A percentile compares a stretch with the other conserved stretches of the same genome.
Evolutionary conservation across 202 grass and related monocot genomes (phyloP).

Genomic region (Brachypodium distachyon): DNA sequence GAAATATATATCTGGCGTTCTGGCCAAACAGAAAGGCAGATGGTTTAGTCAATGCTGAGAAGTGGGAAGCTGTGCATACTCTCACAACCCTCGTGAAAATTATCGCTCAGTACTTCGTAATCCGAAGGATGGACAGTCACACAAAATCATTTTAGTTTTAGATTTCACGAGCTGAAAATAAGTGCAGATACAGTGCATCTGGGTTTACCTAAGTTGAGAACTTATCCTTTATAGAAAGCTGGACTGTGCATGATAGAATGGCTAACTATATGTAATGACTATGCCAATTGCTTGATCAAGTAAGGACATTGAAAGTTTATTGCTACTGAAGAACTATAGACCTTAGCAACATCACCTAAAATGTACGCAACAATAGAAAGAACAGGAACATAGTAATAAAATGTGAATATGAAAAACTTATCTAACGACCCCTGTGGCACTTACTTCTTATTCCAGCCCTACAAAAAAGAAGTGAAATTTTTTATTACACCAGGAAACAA

Average conservation of each 20-base stretch:
- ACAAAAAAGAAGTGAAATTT: slow-evolving; percentile 28
- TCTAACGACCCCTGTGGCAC: slow-evolving; percentile 15
- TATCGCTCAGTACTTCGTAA: neutral
- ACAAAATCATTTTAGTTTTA: neutral
- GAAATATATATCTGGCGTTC: neutral
- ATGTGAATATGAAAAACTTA: slow-evolving; percentile 14
- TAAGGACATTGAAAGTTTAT: neutral
- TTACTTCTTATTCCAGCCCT: slow-evolving; percentile 99
- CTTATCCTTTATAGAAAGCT: neutral
- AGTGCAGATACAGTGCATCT: neutral
- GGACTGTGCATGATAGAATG: neutral
- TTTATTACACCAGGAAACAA: neutral
- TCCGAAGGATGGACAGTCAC: neutral
- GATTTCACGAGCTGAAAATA: slow-evolving; percentile 3
- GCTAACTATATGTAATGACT: neutral
- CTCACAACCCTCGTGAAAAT: neutral
- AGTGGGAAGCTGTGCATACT: neutral
- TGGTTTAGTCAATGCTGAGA: neutral
- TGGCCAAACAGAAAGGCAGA: neutral
- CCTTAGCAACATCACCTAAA: neutral
- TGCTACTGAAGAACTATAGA: neutral
- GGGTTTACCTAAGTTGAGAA: neutral
- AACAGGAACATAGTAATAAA: neutral
- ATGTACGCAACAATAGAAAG: neutral
- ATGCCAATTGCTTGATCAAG: neutral